Evolutionary conservation across 345 rosid species (phyloP), one percentile per base, ranked within the genome.

Genomic region (Syzygium jambos): DNA sequence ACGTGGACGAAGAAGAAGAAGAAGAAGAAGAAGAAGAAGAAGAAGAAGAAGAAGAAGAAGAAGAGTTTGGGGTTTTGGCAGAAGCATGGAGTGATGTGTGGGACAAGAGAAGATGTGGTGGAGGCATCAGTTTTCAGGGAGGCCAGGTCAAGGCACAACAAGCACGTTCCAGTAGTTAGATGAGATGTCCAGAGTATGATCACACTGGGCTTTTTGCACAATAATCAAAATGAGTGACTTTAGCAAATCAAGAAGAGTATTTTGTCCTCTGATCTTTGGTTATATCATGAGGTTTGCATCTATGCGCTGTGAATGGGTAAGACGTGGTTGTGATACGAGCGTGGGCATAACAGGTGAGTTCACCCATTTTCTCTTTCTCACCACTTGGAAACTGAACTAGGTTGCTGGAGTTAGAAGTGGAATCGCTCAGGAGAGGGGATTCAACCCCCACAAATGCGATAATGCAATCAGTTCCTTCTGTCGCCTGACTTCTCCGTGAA

Each of bases 61-160:
- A 82, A 59, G 77, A 52, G 73, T 29, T 56, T 61, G 87, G 86
- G 94, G 85, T 63, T 92, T 78, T 88, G 87, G 92, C 27, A 57
- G 82, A 86, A 91, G 90, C 92, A 89, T 49, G 89, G 87, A 27
- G 89, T 89, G 68, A 87, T 90, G 27, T 95, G 98, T 85, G 93
- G 94, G 17, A 86, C 93, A 87, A 92, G 88, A 34, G 90, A 91
- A 49, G 96, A 95, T 53, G 96, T 90, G 53, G 86, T 52, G 43
- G 91, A 85, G 84, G 92, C 91, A 85, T 88, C 87, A 27, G 57
- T 61, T 57, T 53, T 88, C 63, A 77, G 57, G 53, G 78, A 34
- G 46, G 78, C 78, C 78, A 68, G 78, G 78, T 16, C 46, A 34
- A 68, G 78, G 43, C 78, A 30, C 78, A 9, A 2, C 5, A 30